phyloP scores from a whole-genome alignment of 1,284 basidiomycete species.

The Trichosporon sp. region DNA sequence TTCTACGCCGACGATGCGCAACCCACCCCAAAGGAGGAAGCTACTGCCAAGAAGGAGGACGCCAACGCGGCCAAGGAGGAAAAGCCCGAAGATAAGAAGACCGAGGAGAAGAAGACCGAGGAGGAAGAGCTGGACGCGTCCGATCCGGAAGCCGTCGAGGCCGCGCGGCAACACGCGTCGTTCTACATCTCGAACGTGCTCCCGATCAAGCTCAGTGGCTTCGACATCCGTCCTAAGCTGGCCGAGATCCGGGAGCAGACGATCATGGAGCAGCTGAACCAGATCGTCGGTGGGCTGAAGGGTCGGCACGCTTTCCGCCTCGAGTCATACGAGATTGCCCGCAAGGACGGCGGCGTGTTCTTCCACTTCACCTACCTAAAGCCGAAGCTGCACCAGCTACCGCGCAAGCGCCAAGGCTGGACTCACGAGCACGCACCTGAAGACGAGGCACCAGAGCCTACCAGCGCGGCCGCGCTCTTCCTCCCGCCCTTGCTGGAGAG shows the following conservation, averaged over 20 bases:
- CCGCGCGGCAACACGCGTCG: conserved; percentile 43
- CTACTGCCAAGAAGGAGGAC: background rate
- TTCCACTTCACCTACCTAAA: conserved; percentile 71
- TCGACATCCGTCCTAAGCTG: conserved; percentile 49
- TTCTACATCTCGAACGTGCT: conserved; percentile 57
- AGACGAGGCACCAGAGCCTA: conserved; percentile 30
- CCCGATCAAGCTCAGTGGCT: conserved; percentile 50
- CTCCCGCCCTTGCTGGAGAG: conserved; percentile 45
- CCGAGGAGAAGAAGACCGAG: conserved; percentile 3
- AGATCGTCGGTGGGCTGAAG: conserved; percentile 45
- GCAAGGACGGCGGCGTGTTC: conserved; percentile 68
- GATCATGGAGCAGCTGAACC: conserved; percentile 51
- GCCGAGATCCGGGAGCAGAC: conserved; percentile 47
- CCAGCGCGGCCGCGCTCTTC: conserved; percentile 47
- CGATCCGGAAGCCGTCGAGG: conserved; percentile 22
- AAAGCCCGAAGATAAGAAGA: background rate
- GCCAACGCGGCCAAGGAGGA: conserved; percentile 2
- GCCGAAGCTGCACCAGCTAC: conserved; percentile 37
- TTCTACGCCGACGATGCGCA: background rate
- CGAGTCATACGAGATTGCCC: conserved; percentile 53
- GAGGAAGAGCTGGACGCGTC: background rate
- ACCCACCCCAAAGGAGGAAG: background rate
- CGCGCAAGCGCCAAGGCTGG: conserved; percentile 34
- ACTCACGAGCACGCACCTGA: conserved; percentile 35
- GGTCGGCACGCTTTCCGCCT: conserved; percentile 48